Evolutionary conservation across 169 alveolate species (phyloP).

Genomic region (Plasmodium gonderi): DNA sequence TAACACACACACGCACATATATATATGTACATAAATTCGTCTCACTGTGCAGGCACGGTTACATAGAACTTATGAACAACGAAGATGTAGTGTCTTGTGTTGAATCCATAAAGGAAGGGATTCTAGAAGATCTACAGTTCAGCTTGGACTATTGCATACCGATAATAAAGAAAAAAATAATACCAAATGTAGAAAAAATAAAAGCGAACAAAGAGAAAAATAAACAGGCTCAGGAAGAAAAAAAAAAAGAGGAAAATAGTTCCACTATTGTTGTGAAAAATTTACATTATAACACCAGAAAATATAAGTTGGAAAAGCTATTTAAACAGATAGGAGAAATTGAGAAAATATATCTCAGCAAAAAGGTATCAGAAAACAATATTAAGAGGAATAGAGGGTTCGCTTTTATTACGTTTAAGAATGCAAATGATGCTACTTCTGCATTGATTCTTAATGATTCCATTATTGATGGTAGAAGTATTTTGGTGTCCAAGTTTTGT

Average conservation of each 20-base stretch:
- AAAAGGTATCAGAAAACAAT: slow-evolving; percentile 64
- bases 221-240: slow-evolving; percentile 38
- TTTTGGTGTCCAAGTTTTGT: slow-evolving; percentile 71
- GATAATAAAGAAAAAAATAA: slow-evolving; percentile 75
- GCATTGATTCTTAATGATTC: slow-evolving; percentile 57
- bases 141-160: slow-evolving; percentile 69
- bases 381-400: slow-evolving; percentile 76
- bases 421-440: slow-evolving; percentile 68
- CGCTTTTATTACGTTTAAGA: slow-evolving; percentile 75
- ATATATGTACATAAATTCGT: too few relatives aligned
- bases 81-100: slow-evolving; percentile 77
- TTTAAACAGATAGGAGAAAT: slow-evolving; percentile 69
- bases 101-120: slow-evolving; percentile 49
- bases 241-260: slow-evolving; percentile 54
- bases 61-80: slow-evolving; percentile 76
- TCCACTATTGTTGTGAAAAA: slow-evolving; percentile 50
- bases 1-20: background rate
- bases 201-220: slow-evolving; percentile 63
- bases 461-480: slow-evolving; percentile 66
- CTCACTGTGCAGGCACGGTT: slow-evolving; percentile 73
- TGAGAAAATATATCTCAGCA: slow-evolving; percentile 62
- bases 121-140: slow-evolving; percentile 17
- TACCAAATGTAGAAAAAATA: slow-evolving; percentile 79
- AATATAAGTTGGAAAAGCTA: slow-evolving; percentile 21
- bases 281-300: slow-evolving; percentile 72